A percentile compares a stretch with the other conserved stretches of the same genome.
phyloP scores from a whole-genome alignment of 148 eudicot genomes.

The Chenopodium berlandieri region DNA sequence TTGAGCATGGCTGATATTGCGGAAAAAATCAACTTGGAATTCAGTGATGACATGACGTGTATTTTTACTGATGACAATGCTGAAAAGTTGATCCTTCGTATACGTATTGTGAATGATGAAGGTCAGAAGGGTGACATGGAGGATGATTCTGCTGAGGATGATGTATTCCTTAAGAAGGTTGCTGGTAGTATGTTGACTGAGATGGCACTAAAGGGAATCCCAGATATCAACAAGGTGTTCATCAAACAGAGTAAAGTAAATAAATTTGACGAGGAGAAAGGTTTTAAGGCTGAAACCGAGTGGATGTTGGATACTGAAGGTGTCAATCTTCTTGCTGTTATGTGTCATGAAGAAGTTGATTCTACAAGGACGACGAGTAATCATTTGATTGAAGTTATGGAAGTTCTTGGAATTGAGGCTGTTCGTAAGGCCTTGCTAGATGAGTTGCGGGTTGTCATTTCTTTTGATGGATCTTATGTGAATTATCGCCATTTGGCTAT shows the following conservation, averaged over 20 bases:
- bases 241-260: constrained; percentile 74
- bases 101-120: constrained; percentile 95
- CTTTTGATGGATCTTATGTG: constrained; percentile 97
- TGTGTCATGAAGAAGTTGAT: constrained; percentile 93
- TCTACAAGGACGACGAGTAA: constrained; percentile 86
- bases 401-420: constrained; percentile 97
- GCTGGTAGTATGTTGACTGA: constrained; percentile 98
- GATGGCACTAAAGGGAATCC: constrained; percentile 93
- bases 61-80: constrained; percentile 97
- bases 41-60: constrained; percentile 88
- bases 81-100: constrained; percentile 89
- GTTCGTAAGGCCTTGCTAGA: constrained; percentile 90
- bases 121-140: constrained; percentile 85
- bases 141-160: constrained; percentile 96
- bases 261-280: constrained; percentile 79
- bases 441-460: constrained; percentile 92
- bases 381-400: constrained; percentile 95
- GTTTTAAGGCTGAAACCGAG: constrained; percentile 78
- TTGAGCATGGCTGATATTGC: constrained; percentile 98
- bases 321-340: constrained; percentile 92
- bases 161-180: constrained; percentile 89
- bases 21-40: constrained; percentile 87
- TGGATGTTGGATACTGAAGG: constrained; percentile 99
- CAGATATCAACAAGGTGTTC: constrained; percentile 94
- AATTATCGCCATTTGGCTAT: constrained; percentile 95